Evolutionary conservation across 371 early-diverging fungal species (phyloP), one percentile per base, ranked within the genome.

Genomic region (Actinomucor elegans): DNA sequence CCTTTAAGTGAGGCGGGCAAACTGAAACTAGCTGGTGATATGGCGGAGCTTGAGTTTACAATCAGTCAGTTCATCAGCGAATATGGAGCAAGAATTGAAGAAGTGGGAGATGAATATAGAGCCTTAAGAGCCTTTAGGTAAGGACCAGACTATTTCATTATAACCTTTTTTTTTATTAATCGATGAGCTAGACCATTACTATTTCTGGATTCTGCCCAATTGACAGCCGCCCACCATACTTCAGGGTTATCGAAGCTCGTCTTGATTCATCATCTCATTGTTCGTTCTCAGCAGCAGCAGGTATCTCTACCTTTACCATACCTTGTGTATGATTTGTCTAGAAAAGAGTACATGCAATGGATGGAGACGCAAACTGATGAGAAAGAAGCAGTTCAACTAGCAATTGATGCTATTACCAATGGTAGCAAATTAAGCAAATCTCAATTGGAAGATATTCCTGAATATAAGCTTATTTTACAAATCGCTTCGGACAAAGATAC

Each of bases 11-110:
- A 87, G 43, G 62, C 61, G 4, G 85, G 86, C 34, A 85, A 86
- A 62, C 61, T 86, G 34, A 75, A 80, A 43, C 58, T 89, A 24
- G 80, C 86, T 35, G 69, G 75, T 17, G 89, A 89, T 55, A 79
- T 89, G 80, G 81, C 86, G n/a, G 86, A 87, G 54, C 57, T 89
- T 18, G 89, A 89, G 52, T 86, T 83, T 60, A 74, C 71, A 1
- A 54, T 85, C 12, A 83, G 69, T 51, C 84, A 83, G 50, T 70
- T 85, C 36, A 23, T 69, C 34, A 73, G 69, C 32, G 75, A 76
- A 36, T 69, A 70, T 66, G 80, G 81, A 7, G 61, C 78, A 49
- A 78, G 72, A 35, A 64, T 83, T 15, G 83, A 82, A 23, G 80
- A 81, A 40, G 41, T 79, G 37, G 84, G 77, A 9, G 71, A 80